phyloP scores from a whole-genome alignment of 768 basidiomycete genomes.

The Pholiota conissans region DNA sequence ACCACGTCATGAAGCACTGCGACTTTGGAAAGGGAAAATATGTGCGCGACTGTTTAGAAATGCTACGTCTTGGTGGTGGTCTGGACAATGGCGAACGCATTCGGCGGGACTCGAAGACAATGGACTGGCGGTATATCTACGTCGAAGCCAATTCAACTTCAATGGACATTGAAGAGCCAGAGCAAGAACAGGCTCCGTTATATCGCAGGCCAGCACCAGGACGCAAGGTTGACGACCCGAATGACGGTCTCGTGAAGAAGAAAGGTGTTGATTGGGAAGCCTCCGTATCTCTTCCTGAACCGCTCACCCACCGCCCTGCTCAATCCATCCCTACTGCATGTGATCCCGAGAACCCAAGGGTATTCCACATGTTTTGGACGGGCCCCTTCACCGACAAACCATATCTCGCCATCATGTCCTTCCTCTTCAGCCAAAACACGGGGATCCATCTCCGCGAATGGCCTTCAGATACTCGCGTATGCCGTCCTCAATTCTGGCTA shows the following conservation, averaged over 20 bases:
- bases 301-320: constrained; percentile 43
- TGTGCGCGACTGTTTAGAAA: constrained; percentile 94
- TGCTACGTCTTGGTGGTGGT: constrained; percentile 81
- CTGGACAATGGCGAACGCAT: constrained; percentile 76
- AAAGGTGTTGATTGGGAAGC: constrained; percentile 59
- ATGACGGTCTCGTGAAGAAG: constrained; percentile 58
- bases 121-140: constrained; percentile 83
- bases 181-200: constrained; percentile 18
- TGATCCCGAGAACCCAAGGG: constrained; percentile 71
- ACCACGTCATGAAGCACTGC: constrained; percentile 83
- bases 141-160: constrained; percentile 46
- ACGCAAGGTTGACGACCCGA: constrained; percentile 39
- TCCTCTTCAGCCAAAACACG: constrained; percentile 91
- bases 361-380: constrained; percentile 98
- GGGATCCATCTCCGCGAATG: constrained; percentile 62
- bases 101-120: constrained; percentile 63
- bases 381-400: constrained; percentile 97
- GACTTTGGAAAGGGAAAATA: constrained; percentile 80
- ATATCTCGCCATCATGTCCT: constrained; percentile 89
- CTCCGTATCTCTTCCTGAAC: constrained; percentile 46
- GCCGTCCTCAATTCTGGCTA: constrained; percentile 90
- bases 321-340: constrained; percentile 52
- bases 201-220: constrained; percentile 13
- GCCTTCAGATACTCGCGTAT: constrained; percentile 48
- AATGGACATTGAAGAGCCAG: constrained; percentile 14